A percentile compares a stretch with the other conserved stretches of the same genome.
Evolutionary conservation across 495 filamentous ascomycete species (phyloP).

Genomic region (Alectoria sarmentosa): DNA sequence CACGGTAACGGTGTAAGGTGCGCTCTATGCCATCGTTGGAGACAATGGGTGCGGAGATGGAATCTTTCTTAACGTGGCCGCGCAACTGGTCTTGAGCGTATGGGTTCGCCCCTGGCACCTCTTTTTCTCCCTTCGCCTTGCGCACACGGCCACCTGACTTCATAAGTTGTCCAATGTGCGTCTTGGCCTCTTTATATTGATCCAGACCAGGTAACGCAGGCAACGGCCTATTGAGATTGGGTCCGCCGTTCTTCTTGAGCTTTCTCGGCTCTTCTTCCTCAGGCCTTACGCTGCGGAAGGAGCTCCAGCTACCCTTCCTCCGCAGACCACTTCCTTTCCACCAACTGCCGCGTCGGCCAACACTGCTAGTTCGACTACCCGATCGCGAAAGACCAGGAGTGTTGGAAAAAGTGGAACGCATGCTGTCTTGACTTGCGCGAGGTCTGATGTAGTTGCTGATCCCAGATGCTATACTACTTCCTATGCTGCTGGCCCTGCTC

Average conservation of each 20-base stretch:
- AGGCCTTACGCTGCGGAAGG: slow-evolving; percentile 25
- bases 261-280: slow-evolving; percentile 21
- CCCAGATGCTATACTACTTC: slow-evolving; percentile 20
- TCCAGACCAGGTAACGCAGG: slow-evolving; percentile 28
- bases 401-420: slow-evolving; percentile 18
- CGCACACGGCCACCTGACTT: slow-evolving; percentile 19
- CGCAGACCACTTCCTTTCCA: slow-evolving; percentile 22
- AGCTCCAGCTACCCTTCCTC: slow-evolving; percentile 26
- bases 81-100: slow-evolving; percentile 17
- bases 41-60: slow-evolving; percentile 15
- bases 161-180: slow-evolving; percentile 27
- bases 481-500: slow-evolving; percentile 21
- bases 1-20: slow-evolving; percentile 16
- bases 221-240: slow-evolving; percentile 26
- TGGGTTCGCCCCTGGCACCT: slow-evolving; percentile 6
- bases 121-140: slow-evolving; percentile 14
- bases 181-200: slow-evolving; percentile 26
- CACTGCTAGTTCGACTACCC: slow-evolving; percentile 24
- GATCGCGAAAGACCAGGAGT: slow-evolving; percentile 15
- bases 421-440: slow-evolving; percentile 22
- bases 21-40: slow-evolving; percentile 18
- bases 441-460: slow-evolving; percentile 26
- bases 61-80: slow-evolving; percentile 16
- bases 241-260: slow-evolving; percentile 19
- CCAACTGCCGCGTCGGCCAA: slow-evolving; percentile 24